Percentiles rank a stretch among this genome's conserved stretches.
phyloP scores from a whole-genome alignment of 139 green algal genomes.

The Nannochloris sp. region DNA sequence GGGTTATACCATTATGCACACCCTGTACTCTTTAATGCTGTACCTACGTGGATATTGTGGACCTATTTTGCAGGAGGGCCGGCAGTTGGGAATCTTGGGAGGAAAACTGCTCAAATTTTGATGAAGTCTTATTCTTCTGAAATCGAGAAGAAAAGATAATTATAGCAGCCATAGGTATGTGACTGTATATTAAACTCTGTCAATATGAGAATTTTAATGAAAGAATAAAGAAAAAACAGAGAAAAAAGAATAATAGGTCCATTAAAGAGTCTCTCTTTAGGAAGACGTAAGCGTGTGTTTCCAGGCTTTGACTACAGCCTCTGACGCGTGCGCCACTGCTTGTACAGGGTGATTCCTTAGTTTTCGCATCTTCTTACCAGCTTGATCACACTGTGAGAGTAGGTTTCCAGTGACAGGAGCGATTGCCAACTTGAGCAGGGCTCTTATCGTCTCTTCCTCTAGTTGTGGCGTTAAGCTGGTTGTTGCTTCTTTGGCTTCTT shows the following conservation, averaged over 20 bases:
- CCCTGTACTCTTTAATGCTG: slow-evolving; percentile 16
- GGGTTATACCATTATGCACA: slow-evolving; percentile 40
- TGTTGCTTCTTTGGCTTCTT: not conserved
- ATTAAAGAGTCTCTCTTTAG: no score
- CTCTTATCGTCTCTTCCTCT: not conserved
- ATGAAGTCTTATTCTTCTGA: not conserved
- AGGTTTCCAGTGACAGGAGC: not conserved
- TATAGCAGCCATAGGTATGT: not conserved
- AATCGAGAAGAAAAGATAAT: not conserved
- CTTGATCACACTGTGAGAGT: not conserved
- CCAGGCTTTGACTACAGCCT: not conserved
- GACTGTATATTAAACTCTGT: not conserved
- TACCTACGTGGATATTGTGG: slow-evolving; percentile 47
- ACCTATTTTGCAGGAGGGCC: slow-evolving; percentile 38
- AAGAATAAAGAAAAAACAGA: not conserved
- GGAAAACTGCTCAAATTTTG: slow-evolving; percentile 3
- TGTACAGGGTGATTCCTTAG: not conserved
- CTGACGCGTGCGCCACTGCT: not conserved
- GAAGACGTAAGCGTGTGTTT: no score
- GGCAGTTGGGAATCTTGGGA: slow-evolving; percentile 40
- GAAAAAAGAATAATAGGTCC: not conserved
- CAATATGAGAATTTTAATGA: not conserved
- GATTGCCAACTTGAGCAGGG: not conserved
- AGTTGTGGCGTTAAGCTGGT: no score
- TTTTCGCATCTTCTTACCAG: not conserved